Conservation (phyloP, 805 yeast species). For the Lipomyces lipofer region DNA sequence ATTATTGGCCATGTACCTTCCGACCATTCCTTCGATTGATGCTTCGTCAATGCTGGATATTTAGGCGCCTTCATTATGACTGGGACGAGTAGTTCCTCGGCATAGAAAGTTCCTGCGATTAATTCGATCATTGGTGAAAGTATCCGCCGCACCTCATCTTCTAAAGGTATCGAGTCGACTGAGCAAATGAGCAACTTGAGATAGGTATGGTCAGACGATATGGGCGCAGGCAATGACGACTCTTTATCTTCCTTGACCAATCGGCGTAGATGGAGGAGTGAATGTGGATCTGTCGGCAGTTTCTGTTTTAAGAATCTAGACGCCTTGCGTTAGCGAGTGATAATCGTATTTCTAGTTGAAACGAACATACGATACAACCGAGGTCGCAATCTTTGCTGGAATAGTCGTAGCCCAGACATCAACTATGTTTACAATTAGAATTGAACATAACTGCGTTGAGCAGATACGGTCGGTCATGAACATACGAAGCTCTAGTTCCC, state of each 20-base stretch:
- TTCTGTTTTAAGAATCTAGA: conserved; percentile 35
- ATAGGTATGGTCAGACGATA: conserved; percentile 8
- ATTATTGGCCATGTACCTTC: conserved; percentile 76
- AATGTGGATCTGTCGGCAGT: conserved; percentile 39
- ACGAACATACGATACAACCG: conserved; percentile 33
- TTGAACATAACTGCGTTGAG: too few relatives aligned
- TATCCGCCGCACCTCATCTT: conserved; percentile 37
- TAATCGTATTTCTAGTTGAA: neutral
- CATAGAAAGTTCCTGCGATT: neutral
- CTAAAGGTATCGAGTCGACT: conserved; percentile 37
- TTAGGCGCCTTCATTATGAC: conserved; percentile 50
- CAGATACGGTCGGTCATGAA: too few relatives aligned
- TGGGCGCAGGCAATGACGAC: neutral
- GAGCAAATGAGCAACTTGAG: conserved; percentile 52
- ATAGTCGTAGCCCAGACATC: conserved; percentile 39
- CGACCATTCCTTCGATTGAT: conserved; percentile 67
- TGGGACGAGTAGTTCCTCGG: conserved; percentile 13
- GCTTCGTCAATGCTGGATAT: conserved; percentile 69
- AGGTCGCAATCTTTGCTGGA: conserved; percentile 37
- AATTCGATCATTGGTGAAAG: conserved; percentile 18
- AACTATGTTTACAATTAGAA: conserved; percentile 29
- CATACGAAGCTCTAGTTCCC: conserved; percentile 24
- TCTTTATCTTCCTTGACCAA: conserved; percentile 33
- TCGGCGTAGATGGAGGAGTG: conserved; percentile 42
- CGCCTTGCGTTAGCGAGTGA: neutral